Evolutionary conservation across 116 monocot genomes (phyloP), one percentile per base, ranked within the genome.

Genomic region (Iris pallida): DNA sequence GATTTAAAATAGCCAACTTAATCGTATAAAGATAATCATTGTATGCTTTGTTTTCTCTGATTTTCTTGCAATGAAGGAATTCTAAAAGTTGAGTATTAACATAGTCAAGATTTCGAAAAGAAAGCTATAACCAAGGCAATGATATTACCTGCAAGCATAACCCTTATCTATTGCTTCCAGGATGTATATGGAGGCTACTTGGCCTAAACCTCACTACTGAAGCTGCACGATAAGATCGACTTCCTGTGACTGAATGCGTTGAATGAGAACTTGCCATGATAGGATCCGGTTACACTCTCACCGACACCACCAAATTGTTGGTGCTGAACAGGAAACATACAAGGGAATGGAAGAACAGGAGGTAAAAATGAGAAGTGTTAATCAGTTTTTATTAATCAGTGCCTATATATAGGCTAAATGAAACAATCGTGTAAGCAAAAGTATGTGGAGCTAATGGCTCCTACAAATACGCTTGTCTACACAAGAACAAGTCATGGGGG

Each of bases 191-290:
- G 93, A 20, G 97, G 93, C 30, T 90, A 92, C 45, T 93, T 86
- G 18, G 83, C 83, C 15, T 70, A 6, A 57, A 55, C 85, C 17
- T 98, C 92, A 6, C 90, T 85, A 1, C 54, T 71, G 52, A 93
- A 93, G 51, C 78, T 79, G 45, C 90, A 69, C 14, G 76, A 77
- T 49, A 93, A 48, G 45, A 98, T 86, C 0, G 65, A 88, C 69
- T 93, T 98, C 73, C 87, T 97, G 79, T 97, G 96, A 61, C 80
- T 90, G 76, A 97, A 97, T 17, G 85, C 63, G 49, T 97, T 89
- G 8, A 97, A 97, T 8, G 89, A 89, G 72, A 85, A 92, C 40
- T 97, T 92, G 47, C 92, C 96, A 64, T 97, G 96, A 79, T 97
- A 97, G 14, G 85, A 68, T 0, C 96, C 96, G 4, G 71, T 85